phyloP scores from a whole-genome alignment of 352 stramenopile species.

The Globisporangium abappressorium region DNA sequence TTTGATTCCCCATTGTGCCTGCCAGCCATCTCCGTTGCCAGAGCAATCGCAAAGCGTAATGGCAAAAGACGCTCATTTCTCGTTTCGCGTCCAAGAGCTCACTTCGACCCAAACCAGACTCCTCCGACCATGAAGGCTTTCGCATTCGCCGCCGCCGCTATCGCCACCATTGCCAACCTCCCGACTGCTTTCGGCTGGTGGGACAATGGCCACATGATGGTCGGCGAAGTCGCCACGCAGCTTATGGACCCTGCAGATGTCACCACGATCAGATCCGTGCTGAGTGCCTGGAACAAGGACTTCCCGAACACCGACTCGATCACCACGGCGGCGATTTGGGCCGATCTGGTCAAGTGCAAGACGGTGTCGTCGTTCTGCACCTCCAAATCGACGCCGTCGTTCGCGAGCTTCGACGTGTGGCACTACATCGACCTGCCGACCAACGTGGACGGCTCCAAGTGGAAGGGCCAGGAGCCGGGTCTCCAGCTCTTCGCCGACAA shows the following conservation, averaged over 20 bases:
- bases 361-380: conserved; percentile 31
- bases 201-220: conserved; percentile 69
- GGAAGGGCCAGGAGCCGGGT: conserved; percentile 34
- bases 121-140: conserved; percentile 34
- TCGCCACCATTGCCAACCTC: conserved; percentile 15
- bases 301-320: conserved; percentile 56
- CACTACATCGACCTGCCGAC: conserved; percentile 69
- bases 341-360: conserved; percentile 59
- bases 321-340: conserved; percentile 42
- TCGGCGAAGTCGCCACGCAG: conserved; percentile 48
- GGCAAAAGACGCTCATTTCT: neutral
- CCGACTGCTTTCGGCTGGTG: conserved; percentile 40
- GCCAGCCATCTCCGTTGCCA: neutral
- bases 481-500: conserved; percentile 51
- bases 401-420: conserved; percentile 53
- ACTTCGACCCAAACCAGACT: neutral
- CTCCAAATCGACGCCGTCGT: conserved; percentile 34
- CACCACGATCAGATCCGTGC: conserved; percentile 44
- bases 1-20: neutral
- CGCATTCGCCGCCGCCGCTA: conserved; percentile 12
- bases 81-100: conserved; percentile 1
- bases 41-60: neutral
- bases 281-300: conserved; percentile 43
- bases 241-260: conserved; percentile 43
- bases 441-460: conserved; percentile 45